These are phyloP conservation scores for Citrus trifoliata DNA, from an alignment of 345 rosid species.

Conservation along the genomic window DNA sequence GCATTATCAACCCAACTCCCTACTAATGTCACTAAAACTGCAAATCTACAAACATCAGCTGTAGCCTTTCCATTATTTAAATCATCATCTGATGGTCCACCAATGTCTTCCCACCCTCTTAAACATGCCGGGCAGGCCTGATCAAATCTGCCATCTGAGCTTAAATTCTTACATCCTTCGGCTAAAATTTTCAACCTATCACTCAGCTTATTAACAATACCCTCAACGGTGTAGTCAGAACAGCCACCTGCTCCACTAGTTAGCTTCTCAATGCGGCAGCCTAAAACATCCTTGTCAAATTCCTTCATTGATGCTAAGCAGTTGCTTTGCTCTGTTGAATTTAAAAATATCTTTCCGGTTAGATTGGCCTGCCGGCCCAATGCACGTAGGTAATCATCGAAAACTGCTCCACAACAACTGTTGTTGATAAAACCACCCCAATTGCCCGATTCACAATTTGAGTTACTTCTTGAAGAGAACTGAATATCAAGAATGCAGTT, in stretches of 20 bases:
- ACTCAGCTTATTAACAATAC: conserved; percentile 30
- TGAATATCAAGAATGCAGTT: conserved; percentile 34
- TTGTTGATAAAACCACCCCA: conserved; percentile 39
- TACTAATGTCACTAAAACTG: conserved; percentile 37
- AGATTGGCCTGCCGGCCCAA: conserved; percentile 34
- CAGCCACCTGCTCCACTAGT: conserved; percentile 41
- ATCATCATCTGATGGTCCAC: conserved; percentile 15
- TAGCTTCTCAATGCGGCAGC: conserved; percentile 40
- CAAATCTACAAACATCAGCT: conserved; percentile 39
- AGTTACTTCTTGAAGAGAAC: conserved; percentile 4
- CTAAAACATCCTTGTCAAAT: conserved; percentile 6
- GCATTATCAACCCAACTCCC: conserved; percentile 30
- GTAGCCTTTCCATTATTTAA: not conserved
- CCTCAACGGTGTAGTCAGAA: conserved; percentile 33
- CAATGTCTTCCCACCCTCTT: conserved; percentile 37
- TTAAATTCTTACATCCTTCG: conserved; percentile 28
- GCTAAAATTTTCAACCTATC: conserved; percentile 18
- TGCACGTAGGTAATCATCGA: conserved; percentile 39
- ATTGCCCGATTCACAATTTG: conserved; percentile 18
- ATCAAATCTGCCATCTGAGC: not conserved
- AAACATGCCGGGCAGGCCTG: conserved; percentile 30
- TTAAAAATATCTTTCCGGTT: conserved; percentile 38
- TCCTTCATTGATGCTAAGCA: conserved; percentile 34
- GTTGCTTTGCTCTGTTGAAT: conserved; percentile 28
- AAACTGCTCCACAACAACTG: conserved; percentile 30